Evolutionary conservation across 2,329 filamentous ascomycete species (phyloP), one percentile per base, ranked within the genome.

Genomic region (Fusarium chuoi): DNA sequence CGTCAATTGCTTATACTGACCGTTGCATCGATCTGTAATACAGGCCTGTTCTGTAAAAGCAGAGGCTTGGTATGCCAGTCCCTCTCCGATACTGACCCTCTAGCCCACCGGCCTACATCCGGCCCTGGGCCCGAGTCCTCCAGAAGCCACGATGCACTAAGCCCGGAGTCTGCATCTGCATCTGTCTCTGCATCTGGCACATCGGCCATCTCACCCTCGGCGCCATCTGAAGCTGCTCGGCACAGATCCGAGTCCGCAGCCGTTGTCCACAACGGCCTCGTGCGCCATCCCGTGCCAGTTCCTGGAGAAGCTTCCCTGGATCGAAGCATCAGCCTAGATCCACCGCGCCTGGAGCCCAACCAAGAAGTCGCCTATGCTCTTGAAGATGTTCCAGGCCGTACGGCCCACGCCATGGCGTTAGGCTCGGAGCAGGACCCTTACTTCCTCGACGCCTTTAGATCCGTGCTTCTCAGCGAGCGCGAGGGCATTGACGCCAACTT

Each of bases 401-500:
- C 85, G 4, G 83, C 85, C 18, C 85, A 87, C 73, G 84, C 80
- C 18, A 83, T 87, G 78, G 85, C 85, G 0, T 79, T 83, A 20
- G 80, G 84, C 5, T 83, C 81, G 15, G 85, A 87, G 75, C 85
- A 87, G 70, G 86, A 87, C 61, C 82, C 84, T 4, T 82, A 85
- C 69, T 80, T 87, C 14, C 79, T 87, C 9, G 83, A 84, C 42
- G 85, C 84, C 17, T 87, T 87, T 61, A 80, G 85, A 24, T 86
- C 85, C 41, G 81, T 84, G 24, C 82, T 87, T 35, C 77, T 86
- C 49, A 86, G 85, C 48, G 81, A 83, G 54, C 83, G 83, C n/a
- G 81, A 82, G 24, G 83, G 84, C 33, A 79, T 87, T 13, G 84
- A 85, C 64, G 85, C 83, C 66, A 84, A 85, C 55, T 82, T 86